Base-by-base conservation (phyloP, 805 yeast genomes). In the Metschnikowia picachoensis region DNA sequence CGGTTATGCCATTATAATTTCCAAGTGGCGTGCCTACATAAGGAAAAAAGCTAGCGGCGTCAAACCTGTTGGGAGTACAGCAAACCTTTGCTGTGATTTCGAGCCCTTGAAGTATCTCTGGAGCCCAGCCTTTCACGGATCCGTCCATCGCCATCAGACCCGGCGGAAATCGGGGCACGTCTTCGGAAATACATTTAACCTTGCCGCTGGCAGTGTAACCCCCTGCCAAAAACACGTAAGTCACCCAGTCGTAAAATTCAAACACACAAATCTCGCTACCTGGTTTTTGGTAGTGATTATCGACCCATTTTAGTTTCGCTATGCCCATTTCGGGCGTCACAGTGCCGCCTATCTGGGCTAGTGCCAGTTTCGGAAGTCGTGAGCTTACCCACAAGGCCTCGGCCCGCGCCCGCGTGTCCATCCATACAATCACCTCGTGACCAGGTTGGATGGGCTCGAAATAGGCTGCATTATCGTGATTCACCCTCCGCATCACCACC, bases 271-370 rank as follows among this genome's bases (percentile, higher is more conserved):
- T 11, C 5, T 71, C 59, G 1, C 41, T 39, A 2, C 37, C 36
- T 1, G 58, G 58, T 3, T 17, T 39, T n/a, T 35, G 35, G 5
- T 51, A 41, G 20, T 60, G 47, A 30, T 67, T 64, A 25, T 65
- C 54, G 28, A 76, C 57, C 60, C 70, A 68, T 42, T 62, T 64
- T 40, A 78, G 57, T 55, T 80, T 81, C 3, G 84, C 80, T 0
- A 80, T 49, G 1, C 79, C 84, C 80, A 81, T 74, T 53, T 80
- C 85, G 1, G 82, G 78, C 5, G 78, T 67, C 31, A 79, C 69
- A 0, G 61, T 55, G 1, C 78, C 78, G 8, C 81, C 80, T 40
- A 73, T 47, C 36, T 62, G 51, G 8, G 55, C 49, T 8, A 47
- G 39, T 6, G 57, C 60, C 6, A 57, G 57, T 8, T 40, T 30